phyloP scores from a whole-genome alignment of 2,329 filamentous ascomycete species.

The Colletotrichum truncatum region DNA sequence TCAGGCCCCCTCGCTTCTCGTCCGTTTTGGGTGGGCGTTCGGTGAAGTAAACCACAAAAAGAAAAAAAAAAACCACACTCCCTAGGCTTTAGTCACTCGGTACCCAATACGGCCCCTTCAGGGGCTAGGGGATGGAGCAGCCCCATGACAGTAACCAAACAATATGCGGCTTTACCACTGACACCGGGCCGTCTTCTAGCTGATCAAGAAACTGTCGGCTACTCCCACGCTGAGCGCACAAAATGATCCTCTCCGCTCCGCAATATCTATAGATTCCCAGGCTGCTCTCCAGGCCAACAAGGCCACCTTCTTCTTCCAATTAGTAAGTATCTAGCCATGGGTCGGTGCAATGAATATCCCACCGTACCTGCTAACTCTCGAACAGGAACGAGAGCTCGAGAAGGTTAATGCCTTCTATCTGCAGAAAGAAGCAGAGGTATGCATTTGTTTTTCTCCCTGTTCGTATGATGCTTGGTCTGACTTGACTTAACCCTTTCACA shows the following conservation, averaged over 20 bases:
- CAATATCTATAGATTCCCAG: constrained; percentile 76
- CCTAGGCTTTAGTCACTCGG: constrained; percentile 18
- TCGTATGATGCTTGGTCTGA: background rate
- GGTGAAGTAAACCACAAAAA: constrained; percentile 7
- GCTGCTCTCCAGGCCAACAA: constrained; percentile 94
- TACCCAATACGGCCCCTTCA: constrained; percentile 24
- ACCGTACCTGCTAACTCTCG: constrained; percentile 47
- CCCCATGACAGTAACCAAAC: constrained; percentile 27
- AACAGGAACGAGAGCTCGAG: constrained; percentile 93
- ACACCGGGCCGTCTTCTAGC: constrained; percentile 62
- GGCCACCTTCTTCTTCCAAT: constrained; percentile 97
- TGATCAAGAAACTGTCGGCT: constrained; percentile 97
- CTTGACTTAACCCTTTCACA: constrained; percentile 45
- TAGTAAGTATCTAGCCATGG: constrained; percentile 66
- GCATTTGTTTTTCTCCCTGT: constrained; percentile 36
- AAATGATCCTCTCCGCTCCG: constrained; percentile 64
- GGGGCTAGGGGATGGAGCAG: constrained; percentile 20
- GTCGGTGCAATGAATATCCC: constrained; percentile 32
- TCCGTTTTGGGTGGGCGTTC: background rate
- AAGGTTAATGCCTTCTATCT: constrained; percentile 99
- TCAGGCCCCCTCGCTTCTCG: background rate
- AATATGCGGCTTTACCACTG: constrained; percentile 36
- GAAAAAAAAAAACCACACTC: background rate
- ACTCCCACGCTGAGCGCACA: constrained; percentile 86
- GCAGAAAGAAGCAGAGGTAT: constrained; percentile 96